These are phyloP conservation scores for Cryptococcus sp. DNA, from an alignment of 1,284 basidiomycete genomes.

Conservation along the genomic window DNA sequence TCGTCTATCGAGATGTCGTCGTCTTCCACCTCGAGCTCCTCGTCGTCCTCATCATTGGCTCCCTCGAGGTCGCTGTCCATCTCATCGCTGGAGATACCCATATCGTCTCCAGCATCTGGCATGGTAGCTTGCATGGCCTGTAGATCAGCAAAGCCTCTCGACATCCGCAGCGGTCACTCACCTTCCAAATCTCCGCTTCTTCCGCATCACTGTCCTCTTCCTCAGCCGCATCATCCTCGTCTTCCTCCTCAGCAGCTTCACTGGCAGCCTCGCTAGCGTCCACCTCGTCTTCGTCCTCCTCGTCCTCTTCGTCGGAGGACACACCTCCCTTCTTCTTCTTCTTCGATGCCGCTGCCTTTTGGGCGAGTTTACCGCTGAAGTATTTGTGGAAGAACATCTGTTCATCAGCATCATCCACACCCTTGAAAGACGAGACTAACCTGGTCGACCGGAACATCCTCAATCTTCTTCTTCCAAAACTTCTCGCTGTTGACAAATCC, in stretches of 20 bases:
- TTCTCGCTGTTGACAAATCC: slow-evolving; percentile 65
- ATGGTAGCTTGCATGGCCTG: slow-evolving; percentile 80
- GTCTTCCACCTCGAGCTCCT: slow-evolving; percentile 27
- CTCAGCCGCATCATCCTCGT: slow-evolving; percentile 43
- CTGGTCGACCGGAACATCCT: slow-evolving; percentile 83
- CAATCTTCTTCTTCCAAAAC: slow-evolving; percentile 68
- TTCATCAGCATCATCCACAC: not conserved
- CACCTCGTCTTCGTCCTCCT: slow-evolving; percentile 21
- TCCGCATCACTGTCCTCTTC: slow-evolving; percentile 52
- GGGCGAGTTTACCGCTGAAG: slow-evolving; percentile 53
- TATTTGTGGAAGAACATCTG: slow-evolving; percentile 51
- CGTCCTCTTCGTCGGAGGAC: slow-evolving; percentile 1
- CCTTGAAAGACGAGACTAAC: slow-evolving; percentile 44
- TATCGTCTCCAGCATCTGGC: slow-evolving; percentile 55
- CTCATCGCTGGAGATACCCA: slow-evolving; percentile 57
- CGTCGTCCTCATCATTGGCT: slow-evolving; percentile 28
- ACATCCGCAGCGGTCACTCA: slow-evolving; percentile 39
- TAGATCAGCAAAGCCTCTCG: not conserved
- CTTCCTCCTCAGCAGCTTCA: slow-evolving; percentile 40
- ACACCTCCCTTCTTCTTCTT: slow-evolving; percentile 46
- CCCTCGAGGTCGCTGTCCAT: slow-evolving; percentile 55
- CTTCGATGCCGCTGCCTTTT: slow-evolving; percentile 50
- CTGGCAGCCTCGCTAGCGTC: slow-evolving; percentile 38
- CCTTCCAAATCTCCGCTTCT: slow-evolving; percentile 78
- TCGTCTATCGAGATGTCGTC: slow-evolving; percentile 14